Evolutionary conservation across 441 rosid species (phyloP).

Genomic region (Erodium trifolium): DNA sequence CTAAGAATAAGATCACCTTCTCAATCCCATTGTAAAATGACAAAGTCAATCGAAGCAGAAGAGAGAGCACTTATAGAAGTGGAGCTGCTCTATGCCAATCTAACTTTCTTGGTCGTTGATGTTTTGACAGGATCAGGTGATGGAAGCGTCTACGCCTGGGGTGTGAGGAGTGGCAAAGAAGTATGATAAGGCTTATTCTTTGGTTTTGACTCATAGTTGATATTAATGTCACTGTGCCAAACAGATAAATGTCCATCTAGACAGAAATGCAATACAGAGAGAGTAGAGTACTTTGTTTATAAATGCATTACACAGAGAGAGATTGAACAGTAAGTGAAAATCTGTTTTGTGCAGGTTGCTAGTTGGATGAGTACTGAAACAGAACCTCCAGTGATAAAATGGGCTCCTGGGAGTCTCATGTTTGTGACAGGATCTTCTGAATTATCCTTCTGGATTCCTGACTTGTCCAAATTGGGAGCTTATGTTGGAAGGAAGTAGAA

Average conservation of each 20-base stretch:
- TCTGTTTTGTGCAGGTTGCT: constrained; percentile 41
- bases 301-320: no score
- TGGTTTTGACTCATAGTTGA: no score
- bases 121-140: constrained; percentile 73
- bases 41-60: no score
- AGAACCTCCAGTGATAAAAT: constrained; percentile 74
- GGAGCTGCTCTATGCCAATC: constrained; percentile 10
- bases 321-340: no score
- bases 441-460: constrained; percentile 78
- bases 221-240: no score
- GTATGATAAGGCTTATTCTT: constrained; percentile 26
- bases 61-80: no score
- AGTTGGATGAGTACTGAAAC: constrained; percentile 74
- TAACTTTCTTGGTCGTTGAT: constrained; percentile 6
- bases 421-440: constrained; percentile 85
- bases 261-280: no score
- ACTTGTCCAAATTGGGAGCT: constrained; percentile 78
- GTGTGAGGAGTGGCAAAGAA: constrained; percentile 45
- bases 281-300: no score
- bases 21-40: not conserved
- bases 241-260: no score
- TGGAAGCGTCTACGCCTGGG: constrained; percentile 86
- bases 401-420: constrained; percentile 95
- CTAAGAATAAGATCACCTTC: no score
- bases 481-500: constrained; percentile 69